Percentiles rank a stretch among this genome's conserved stretches.
These are phyloP conservation scores for Dendrostoma leiphaemia DNA, from an alignment of 2,329 filamentous ascomycete species.

Conservation along the genomic window DNA sequence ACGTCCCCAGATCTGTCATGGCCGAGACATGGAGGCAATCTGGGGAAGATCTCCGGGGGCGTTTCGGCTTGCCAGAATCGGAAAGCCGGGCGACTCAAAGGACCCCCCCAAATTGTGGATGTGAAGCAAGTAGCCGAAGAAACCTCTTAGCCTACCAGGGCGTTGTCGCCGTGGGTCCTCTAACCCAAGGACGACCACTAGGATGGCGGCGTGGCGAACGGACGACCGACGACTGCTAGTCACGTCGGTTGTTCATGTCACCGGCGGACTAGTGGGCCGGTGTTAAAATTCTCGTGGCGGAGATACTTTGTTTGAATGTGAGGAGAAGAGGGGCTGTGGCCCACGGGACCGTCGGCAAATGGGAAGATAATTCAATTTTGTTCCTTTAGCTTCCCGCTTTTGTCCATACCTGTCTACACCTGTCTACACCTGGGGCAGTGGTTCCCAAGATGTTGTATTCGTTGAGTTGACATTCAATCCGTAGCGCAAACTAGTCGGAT, in stretches of 20 bases:
- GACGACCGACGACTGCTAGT: neutral
- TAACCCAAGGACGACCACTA: no score
- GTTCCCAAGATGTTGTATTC: no score
- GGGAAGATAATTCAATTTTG: neutral
- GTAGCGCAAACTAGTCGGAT: no score
- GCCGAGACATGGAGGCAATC: neutral
- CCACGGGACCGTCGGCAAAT: neutral
- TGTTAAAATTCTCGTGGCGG: neutral
- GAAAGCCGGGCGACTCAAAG: neutral
- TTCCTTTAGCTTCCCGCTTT: neutral
- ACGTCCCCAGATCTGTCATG: neutral
- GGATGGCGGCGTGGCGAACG: no score
- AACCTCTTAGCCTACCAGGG: neutral
- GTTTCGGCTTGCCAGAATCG: neutral
- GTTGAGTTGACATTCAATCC: no score
- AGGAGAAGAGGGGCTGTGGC: neutral
- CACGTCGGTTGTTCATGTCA: no score
- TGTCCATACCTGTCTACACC: no score
- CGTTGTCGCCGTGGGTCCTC: neutral
- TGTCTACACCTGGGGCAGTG: no score
- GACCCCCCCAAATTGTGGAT: no score
- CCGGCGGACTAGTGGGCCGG: no score
- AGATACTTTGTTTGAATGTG: neutral
- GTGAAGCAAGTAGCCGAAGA: neutral
- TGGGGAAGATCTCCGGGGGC: conserved; percentile 1